Evolutionary conservation across 2,329 filamentous ascomycete genomes (phyloP), one percentile per base, ranked within the genome.

Genomic region (Gyromitra esculenta): DNA sequence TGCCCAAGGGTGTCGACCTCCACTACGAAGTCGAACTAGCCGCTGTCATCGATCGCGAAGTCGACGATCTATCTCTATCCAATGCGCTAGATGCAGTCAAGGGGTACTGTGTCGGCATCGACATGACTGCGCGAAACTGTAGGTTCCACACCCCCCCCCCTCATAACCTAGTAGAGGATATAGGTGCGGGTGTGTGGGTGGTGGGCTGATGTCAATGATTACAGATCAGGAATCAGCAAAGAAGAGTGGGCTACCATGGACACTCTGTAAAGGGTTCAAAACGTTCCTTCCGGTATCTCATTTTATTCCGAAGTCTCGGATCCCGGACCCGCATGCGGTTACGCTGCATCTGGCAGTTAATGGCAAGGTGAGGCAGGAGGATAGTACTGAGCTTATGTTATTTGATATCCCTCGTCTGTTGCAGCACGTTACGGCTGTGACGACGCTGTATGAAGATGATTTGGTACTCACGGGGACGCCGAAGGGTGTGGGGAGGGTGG

Each of bases 1-100:
- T 91, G 57, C 96, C 96, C 56, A 89, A 87, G 81, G 95, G 95
- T 79, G 91, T 96, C 52, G 91, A 90, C 81, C 87, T 97, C 82
- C 95, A 97, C 86, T 97, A 94, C 85, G 96, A 99, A 86, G 91
- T 99, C 76, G 96, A 99, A 86, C 88, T 99, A 77, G 96, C 92
- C 54, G 86, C 98, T 60, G 88, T 99, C 75, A 93, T 99, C 79
- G 93, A 93, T 83, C 94, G 93, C 86, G 88, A 87, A 41, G 85
- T 97, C 66, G 88, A 89, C 80, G 92, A 98, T 83, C 85, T 97
- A 41, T 86, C 89, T n/a, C 92, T 97, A 82, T 87, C 89, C 76
- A 84, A 91, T 18, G 78, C 73, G 15, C 43, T 66, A 18, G 62
- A 50, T 54, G 25, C 41, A 15, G 56, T 76, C 5, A 69, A 74